Percentiles rank a stretch among this genome's conserved stretches.
Evolutionary conservation across 257 asterid genomes (phyloP).

Genomic region (Lycium barbarum): DNA sequence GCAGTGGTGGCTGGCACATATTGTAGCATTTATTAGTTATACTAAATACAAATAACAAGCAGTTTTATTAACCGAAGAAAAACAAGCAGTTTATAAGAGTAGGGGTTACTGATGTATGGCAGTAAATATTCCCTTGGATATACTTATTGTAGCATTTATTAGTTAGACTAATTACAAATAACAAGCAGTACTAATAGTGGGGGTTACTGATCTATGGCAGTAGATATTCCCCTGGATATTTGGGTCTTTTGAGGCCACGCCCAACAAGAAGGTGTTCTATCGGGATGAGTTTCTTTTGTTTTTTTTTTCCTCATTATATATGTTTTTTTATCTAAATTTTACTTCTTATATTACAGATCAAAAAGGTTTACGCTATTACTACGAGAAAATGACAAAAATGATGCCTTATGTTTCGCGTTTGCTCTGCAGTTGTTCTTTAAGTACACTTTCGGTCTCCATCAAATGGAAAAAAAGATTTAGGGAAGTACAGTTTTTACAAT

Average conservation of each 20-base stretch:
- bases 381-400: too few relatives aligned
- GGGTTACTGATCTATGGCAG: not conserved
- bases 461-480: too few relatives aligned
- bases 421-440: too few relatives aligned
- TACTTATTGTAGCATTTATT: not conserved
- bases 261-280: not conserved
- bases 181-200: not conserved
- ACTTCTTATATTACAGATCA: not conserved
- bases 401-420: too few relatives aligned
- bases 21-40: not conserved
- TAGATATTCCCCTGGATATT: not conserved
- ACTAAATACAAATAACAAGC: not conserved
- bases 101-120: not conserved
- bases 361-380: not conserved
- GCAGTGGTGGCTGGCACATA: not conserved
- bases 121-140: not conserved
- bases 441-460: too few relatives aligned
- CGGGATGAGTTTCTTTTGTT: not conserved
- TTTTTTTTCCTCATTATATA: not conserved
- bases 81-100: not conserved
- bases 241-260: not conserved
- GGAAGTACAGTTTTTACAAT: too few relatives aligned
- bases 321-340: not conserved
- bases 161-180: not conserved
- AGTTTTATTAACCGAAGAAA: not conserved